Evolutionary conservation across 2,329 filamentous ascomycete species (phyloP), one percentile per base, ranked within the genome.

Genomic region (Fusarium sublunatum): DNA sequence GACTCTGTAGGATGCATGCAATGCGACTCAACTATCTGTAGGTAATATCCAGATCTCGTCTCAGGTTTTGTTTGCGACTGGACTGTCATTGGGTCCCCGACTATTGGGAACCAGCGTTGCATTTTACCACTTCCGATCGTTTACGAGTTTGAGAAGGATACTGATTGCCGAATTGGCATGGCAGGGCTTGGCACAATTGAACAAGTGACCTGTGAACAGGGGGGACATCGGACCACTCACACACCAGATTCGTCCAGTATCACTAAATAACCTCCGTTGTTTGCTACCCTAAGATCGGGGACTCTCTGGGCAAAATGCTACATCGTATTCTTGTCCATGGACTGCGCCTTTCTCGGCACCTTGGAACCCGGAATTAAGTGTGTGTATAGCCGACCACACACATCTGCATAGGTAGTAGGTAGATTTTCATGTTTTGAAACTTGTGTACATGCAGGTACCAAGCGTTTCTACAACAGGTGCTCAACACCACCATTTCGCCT

Each of bases 231-330:
- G 45, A 29, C 53, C 62, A 65, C 44, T 65, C 48, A 65, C 44
- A 65, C 24, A 25, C 47, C 40, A 58, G 47, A 51, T 58, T 36
- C 43, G 31, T 41, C n/a, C n/a, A 40, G 39, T 41, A 36, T 39
- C 46, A 42, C 42, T 13, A 35, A 15, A 52, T 3, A 24, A 31
- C 31, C 46, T 25, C 39, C 28, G 15, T 38, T 31, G 15, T 8
- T 39, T 57, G 26, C 63, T 66, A 66, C 63, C 63, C 58, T 66
- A 53, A 59, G 49, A 25, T 50, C 25, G 44, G 49, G 39, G 61
- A 43, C 26, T 43, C 39, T 9, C 25, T 31, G 12, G 19, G 31
- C 42, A 39, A 39, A 54, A 25, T 32, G 15, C 10, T 42, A 31
- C 28, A 35, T 63, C 52, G 52, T 59, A 39, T 61, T 64, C 47